Base-by-base conservation (phyloP, 1,284 basidiomycete genomes). In the Melampsora larici-populina region DNA sequence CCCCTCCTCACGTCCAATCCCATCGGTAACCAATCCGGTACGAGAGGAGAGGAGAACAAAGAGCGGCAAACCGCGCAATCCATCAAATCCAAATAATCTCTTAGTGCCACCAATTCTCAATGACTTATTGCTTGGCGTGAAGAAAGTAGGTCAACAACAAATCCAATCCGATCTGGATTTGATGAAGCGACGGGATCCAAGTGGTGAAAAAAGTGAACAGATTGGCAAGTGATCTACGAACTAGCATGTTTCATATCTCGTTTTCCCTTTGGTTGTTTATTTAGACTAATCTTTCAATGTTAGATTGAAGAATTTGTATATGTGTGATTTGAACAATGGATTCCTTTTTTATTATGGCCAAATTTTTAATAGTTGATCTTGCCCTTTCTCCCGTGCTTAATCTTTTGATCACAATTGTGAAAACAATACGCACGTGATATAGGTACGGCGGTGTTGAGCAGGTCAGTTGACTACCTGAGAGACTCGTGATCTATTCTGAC, bases 391-490 rank as follows among this genome's bases (percentile, higher is more conserved):
- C 40, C 40, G 13, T 43, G 11, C 40, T 43, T 43, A 4, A 43
- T 43, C 40, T 43, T 43, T 13, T 43, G 40, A 43, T 43, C 40
- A 43, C 40, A 43, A 43, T 43, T 43, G 40, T 43, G 40, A 43
- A 43, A 43, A 43, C 40, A 43, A 43, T 43, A 43, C 5, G 1
- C 40, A 43, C 40, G 40, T 43, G 21, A 29, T 58, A 58, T 18
- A 58, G 55, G 55, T 24, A 58, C 55, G 21, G 21, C 55, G 55
- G 55, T 58, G n/a, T 58, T 58, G 55, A n/a, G n/a, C 26, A 58
- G 55, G 55, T 58, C 55, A 58, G 55, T 58, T 58, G 55, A 24
- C 55, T 29, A 29, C 15, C 21, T 58, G 26, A 58, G 21, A 24
- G 9, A 58, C 7, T 58, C 26, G 55, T 58, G n/a, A 29, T 29